These are phyloP conservation scores for Beauveria varroae DNA, from an alignment of 2,329 filamentous ascomycete species.

Conservation along the genomic window DNA sequence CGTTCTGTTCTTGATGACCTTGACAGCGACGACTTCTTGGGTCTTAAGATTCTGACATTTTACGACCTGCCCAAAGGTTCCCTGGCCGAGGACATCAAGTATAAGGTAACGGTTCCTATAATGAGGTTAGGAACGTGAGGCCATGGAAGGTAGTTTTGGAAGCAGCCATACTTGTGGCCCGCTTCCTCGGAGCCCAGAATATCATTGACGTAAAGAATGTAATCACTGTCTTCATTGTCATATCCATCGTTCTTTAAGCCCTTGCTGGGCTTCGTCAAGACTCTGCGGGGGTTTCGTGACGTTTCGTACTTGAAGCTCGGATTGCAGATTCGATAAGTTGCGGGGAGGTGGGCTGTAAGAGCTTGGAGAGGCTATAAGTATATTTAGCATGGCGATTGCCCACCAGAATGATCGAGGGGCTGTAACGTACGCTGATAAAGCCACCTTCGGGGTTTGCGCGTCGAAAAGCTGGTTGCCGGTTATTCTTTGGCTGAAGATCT, in stretches of 20 bases:
- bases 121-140: constrained; percentile 6
- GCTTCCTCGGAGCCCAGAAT: constrained; percentile 96
- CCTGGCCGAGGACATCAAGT: constrained; percentile 91
- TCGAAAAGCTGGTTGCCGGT: constrained; percentile 80
- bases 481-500: constrained; percentile 77
- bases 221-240: constrained; percentile 98
- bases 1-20: constrained; percentile 98
- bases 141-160: not conserved
- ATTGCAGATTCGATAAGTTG: constrained; percentile 97
- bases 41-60: constrained; percentile 99
- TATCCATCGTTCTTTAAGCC: constrained; percentile 97
- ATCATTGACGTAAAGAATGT: constrained; percentile 98
- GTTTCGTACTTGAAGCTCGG: constrained; percentile 98
- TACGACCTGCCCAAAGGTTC: constrained; percentile 96
- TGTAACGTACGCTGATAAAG: constrained; percentile 78
- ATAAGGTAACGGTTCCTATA: constrained; percentile 88
- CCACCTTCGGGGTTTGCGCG: constrained; percentile 94
- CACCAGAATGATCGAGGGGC: not conserved
- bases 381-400: not conserved
- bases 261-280: constrained; percentile 97
- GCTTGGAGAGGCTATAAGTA: constrained; percentile 81
- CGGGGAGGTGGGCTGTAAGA: constrained; percentile 83
- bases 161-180: constrained; percentile 69
- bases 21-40: constrained; percentile 96
- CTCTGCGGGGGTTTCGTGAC: constrained; percentile 87